These are phyloP conservation scores for Fraxinus sp. DNA, from an alignment of 305 asterid species.

Conservation along the genomic window DNA sequence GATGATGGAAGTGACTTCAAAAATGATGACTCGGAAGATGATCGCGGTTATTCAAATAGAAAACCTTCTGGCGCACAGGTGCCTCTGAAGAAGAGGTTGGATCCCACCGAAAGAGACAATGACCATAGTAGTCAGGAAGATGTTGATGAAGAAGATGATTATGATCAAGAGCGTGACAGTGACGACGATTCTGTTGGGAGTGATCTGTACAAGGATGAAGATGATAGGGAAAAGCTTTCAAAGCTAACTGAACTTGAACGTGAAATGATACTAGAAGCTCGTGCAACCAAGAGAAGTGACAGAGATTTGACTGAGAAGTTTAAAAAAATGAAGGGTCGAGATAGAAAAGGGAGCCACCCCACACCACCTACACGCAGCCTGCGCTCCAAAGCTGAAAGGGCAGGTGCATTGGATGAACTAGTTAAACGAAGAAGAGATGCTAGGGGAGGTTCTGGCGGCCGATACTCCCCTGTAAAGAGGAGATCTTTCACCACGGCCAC, in stretches of 20 bases:
- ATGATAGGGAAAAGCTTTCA: constrained; percentile 81
- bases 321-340: constrained; percentile 52
- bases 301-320: constrained; percentile 70
- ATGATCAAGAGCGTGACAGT: constrained; percentile 62
- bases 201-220: constrained; percentile 87
- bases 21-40: constrained; percentile 82
- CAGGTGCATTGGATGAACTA: constrained; percentile 82
- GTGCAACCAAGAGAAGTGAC: constrained; percentile 89
- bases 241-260: constrained; percentile 85
- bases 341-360: constrained; percentile 69
- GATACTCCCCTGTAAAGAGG: constrained; percentile 83
- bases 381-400: constrained; percentile 83
- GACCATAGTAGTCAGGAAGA: constrained; percentile 63
- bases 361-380: constrained; percentile 63
- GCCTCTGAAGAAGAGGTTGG: constrained; percentile 88
- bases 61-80: constrained; percentile 79
- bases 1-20: constrained; percentile 88
- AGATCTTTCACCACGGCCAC: constrained; percentile 62
- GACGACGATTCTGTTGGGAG: constrained; percentile 95
- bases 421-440: constrained; percentile 81
- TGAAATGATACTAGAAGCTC: constrained; percentile 78
- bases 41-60: constrained; percentile 61
- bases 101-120: constrained; percentile 71
- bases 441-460: constrained; percentile 60
- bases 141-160: constrained; percentile 53